Conservation (phyloP, 352 stramenopile species). For the Thalassiosira exigua region DNA sequence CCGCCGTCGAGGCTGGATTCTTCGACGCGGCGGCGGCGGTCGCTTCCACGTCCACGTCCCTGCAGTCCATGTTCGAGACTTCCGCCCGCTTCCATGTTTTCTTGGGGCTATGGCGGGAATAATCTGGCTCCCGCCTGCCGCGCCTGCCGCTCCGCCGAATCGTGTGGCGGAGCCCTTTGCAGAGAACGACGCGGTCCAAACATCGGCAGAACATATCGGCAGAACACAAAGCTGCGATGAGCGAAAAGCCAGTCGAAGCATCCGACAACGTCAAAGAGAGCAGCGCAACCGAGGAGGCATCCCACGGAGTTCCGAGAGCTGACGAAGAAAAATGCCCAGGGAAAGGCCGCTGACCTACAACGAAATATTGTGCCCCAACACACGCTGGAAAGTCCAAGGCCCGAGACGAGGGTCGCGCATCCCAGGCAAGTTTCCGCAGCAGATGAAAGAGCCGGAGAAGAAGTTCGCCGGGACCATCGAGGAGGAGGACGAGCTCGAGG, state of each 20-base stretch:
- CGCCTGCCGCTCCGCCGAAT: neutral
- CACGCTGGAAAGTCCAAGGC: constrained; percentile 57
- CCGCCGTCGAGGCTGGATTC: constrained; percentile 26
- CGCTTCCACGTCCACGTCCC: constrained; percentile 22
- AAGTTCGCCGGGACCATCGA: constrained; percentile 45
- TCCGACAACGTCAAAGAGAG: no score
- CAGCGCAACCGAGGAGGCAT: no score
- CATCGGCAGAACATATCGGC: no score
- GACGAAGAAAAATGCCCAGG: constrained; percentile 21
- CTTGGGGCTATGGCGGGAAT: constrained; percentile 39
- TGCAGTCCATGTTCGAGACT: constrained; percentile 46
- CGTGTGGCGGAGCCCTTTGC: neutral
- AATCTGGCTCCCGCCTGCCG: constrained; percentile 4
- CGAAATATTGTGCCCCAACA: constrained; percentile 55
- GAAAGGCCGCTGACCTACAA: no score
- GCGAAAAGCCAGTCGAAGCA: no score
- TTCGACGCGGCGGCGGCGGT: constrained; percentile 32
- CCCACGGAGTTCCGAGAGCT: no score
- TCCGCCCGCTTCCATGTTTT: constrained; percentile 55
- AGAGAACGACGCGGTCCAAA: no score
- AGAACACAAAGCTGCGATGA: no score
- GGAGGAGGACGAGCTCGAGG: constrained; percentile 50
- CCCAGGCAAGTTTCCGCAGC: constrained; percentile 52
- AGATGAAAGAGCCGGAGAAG: constrained; percentile 61
- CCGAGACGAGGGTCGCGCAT: constrained; percentile 44